Base-by-base conservation (phyloP, 148 eudicot species). In the Rhododendron henanense region DNA sequence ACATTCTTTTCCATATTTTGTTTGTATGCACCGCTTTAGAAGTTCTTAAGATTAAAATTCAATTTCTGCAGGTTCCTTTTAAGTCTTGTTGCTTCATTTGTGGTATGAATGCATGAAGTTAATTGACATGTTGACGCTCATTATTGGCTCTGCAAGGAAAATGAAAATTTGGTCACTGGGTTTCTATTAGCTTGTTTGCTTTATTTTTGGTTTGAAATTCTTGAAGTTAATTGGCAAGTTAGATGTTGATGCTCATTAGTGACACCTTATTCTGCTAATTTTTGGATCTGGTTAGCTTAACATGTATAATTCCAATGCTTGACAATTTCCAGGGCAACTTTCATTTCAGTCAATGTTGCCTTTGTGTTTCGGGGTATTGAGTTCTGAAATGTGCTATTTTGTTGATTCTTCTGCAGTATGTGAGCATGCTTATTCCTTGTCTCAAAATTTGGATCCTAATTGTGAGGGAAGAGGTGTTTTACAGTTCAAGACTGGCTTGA, bases 381-480 rank as follows among this genome's bases (percentile, higher is more conserved):
- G 25, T 77, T 77, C 31, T 76, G 45, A 44, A 77, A 21, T 44
- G 50, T 77, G 50, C 15, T 77, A 28, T 44, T 39, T 39, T 77
- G 13, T 77, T 87, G 59, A 11, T 79, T 74, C 80, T 48, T 55
- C 78, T 91, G 92, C 91, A 97, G 99, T 97, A 61, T 97, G 99
- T 79, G 99, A 97, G 88, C 93, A 97, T 88, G 99, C 95, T 37
- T 95, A 97, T 88, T 92, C 98, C 31, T 86, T 95, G 91, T 97
- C 99, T 79, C 99, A 97, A 89, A 95, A 94, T 90, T 89, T 97
- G 84, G 99, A 97, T 87, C 99, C 99, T 87, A 93, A 94, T 82
- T 94, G 99, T 67, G 99, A 97, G 88, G 99, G 99, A 82, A 91
- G 99, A 89, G 99, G 99, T 87, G 99, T 97, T 59, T 84, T 97